Evolutionary conservation across 108 stramenopile genomes (phyloP), one percentile per base, ranked within the genome.

Genomic region (Pseudonitzschia delicatissima): DNA sequence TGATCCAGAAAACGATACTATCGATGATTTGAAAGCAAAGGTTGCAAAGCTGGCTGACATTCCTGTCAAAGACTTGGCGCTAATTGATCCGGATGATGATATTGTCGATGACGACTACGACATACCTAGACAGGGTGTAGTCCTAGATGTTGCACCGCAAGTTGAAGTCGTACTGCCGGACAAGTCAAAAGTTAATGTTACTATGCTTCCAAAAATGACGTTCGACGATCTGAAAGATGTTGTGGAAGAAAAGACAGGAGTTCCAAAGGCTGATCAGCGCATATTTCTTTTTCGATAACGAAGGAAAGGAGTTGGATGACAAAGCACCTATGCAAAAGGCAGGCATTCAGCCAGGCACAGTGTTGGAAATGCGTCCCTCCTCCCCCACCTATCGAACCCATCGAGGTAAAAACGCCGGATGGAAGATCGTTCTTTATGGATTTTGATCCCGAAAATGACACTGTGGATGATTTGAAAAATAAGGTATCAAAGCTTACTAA

Each of bases 251-350:
- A 42, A 64, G 28, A 62, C 44, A 3, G 67, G 67, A 1, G 32
- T 39, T 17, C 74, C 74, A 35, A 58, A 57, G 33, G 18, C 44
- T 18, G 39, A 62, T 20, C 52, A 69, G 8, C 29, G 74, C 9
- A 27, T 69, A 4, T n/a, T 69, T 76, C 45, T 76, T 74, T n/a
- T 33, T 71, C 5, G 70, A 71, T 34, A 26, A 21, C 11, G 66
- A 74, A 15, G 49, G 47, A 11, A 55, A 65, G 6, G 68, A 48
- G 17, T 4, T 48, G 25, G 57, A 57, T 27, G 68, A 64, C 51
- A 57, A 29, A 4, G 0, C 47, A 6, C 23, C 64, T 28, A 32
- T 50, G 28, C 9, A 34, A 5, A 40, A 29, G 27, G 8, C 40
- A 42, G 21, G 25, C 2, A 61, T 61, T 23, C 4, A 28, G 12